Base-by-base conservation (phyloP, 495 filamentous ascomycete genomes). In the Bombardia bombarda region DNA sequence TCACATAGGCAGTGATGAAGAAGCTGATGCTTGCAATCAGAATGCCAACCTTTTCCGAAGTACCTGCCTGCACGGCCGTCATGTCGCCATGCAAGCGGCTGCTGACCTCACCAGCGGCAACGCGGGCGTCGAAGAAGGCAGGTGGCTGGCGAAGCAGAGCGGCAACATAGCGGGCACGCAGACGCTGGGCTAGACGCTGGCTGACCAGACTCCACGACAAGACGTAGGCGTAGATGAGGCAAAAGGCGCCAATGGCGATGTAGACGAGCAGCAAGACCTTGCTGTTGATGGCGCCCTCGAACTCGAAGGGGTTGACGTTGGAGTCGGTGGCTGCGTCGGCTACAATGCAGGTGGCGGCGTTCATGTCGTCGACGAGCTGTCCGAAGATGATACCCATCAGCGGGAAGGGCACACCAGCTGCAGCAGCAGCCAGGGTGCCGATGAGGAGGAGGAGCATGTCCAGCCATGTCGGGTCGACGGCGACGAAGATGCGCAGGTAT, bases 301-400 rank as follows among this genome's bases (percentile, higher is more conserved):
- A 63, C 0, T 43, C 51, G 14, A 24, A 34, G 16, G 44, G 51
- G 14, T 52, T 46, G 8, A 44, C 42, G 5, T 58, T 49, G 31
- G 33, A 42, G 9, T 53, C 42, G 3, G 31, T 10, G n/a, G n/a
- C n/a, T n/a, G n/a, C n/a, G 5, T 58, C 47, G 21, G 43, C 47
- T 2, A 28, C 26, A 21, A 59, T 49, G 47, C 79, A 82, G 10
- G 74, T 73, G 10, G 68, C 69, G 2, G 60, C 60, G 52, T 83
- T 82, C 48, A 85, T 70, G 47, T 77, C 69, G 57, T 85, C 75
- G 43, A 85, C 66, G 3, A 85, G 65, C 54, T 82, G 60, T 38
- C 80, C 80, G 53, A 85, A 85, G 17, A 85, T 50, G 41, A 85
- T 78, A 20, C 75, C 78, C 34, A 84, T 76, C 17, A 84, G 58